Evolutionary conservation across 768 basidiomycete species (phyloP).

Genomic region (Mycena vulgaris): DNA sequence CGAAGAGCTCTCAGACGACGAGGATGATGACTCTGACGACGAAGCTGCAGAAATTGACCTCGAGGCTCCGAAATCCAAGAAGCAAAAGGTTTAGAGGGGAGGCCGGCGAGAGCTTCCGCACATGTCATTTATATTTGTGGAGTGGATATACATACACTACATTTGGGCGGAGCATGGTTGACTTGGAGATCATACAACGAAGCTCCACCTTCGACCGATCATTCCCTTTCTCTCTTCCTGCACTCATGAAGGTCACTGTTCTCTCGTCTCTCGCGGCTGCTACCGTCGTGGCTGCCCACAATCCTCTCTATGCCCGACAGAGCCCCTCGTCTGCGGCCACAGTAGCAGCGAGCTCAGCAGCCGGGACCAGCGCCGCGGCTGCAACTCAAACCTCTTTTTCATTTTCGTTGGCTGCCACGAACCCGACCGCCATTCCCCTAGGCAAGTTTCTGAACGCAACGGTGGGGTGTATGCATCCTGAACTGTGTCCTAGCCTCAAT

Average conservation of each 20-base stretch:
- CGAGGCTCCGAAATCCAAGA: conserved; percentile 85
- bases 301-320: conserved; percentile 35
- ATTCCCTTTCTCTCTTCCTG: not conserved
- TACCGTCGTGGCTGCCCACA: conserved; percentile 59
- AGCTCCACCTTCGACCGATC: conserved; percentile 1
- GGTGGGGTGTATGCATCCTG: not conserved
- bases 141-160: conserved; percentile 12
- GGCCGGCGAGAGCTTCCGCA: not conserved
- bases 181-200: too few species aligned
- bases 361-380: conserved; percentile 23
- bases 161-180: too few species aligned
- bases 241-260: conserved; percentile 52
- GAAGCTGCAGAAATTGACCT: conserved; percentile 83
- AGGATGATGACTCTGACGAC: conserved; percentile 81
- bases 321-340: not conserved
- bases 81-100: conserved; percentile 69
- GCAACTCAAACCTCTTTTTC: conserved; percentile 51
- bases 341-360: not conserved
- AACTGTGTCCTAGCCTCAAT: conserved; percentile 52
- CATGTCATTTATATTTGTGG: conserved; percentile 30
- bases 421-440: conserved; percentile 76
- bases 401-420: conserved; percentile 63
- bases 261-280: conserved; percentile 53
- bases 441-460: not conserved
- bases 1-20: conserved; percentile 73